Conservation (phyloP, 1,284 basidiomycete genomes). For the Cerrena zonata region DNA sequence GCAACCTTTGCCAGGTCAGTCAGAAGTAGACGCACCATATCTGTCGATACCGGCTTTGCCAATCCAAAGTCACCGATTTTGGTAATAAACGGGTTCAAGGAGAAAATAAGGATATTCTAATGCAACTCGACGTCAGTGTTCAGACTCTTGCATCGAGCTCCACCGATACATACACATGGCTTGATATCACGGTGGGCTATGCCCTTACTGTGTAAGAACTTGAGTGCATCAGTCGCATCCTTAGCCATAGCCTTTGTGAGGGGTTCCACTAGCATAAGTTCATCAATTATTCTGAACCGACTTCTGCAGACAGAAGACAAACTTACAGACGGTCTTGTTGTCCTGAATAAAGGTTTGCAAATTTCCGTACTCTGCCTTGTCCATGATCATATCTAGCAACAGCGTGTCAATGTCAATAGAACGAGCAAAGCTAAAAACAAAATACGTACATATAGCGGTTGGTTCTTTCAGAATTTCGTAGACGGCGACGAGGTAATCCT, state of each 20-base stretch:
- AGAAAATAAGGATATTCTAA: background rate
- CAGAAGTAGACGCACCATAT: background rate
- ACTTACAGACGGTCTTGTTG: background rate
- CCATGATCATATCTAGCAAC: background rate
- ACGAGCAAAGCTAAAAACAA: background rate
- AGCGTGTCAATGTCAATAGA: background rate
- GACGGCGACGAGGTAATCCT: background rate
- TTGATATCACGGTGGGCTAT: background rate
- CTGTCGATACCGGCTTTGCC: background rate
- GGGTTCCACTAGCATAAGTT: background rate
- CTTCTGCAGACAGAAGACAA: background rate
- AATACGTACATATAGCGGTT: background rate
- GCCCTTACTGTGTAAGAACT: background rate
- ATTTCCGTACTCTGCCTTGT: background rate
- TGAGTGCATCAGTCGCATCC: background rate
- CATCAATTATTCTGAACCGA: background rate
- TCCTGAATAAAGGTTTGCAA: background rate
- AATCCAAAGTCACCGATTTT: background rate
- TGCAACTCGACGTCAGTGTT: background rate
- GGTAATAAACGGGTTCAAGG: background rate
- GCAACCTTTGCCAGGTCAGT: background rate
- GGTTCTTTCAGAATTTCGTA: background rate
- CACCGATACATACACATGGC: background rate
- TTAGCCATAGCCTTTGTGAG: background rate
- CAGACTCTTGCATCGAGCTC: background rate